A percentile compares a stretch with the other conserved stretches of the same genome.
Evolutionary conservation across 768 basidiomycete genomes (phyloP).

Genomic region (Podaxis sp.): DNA sequence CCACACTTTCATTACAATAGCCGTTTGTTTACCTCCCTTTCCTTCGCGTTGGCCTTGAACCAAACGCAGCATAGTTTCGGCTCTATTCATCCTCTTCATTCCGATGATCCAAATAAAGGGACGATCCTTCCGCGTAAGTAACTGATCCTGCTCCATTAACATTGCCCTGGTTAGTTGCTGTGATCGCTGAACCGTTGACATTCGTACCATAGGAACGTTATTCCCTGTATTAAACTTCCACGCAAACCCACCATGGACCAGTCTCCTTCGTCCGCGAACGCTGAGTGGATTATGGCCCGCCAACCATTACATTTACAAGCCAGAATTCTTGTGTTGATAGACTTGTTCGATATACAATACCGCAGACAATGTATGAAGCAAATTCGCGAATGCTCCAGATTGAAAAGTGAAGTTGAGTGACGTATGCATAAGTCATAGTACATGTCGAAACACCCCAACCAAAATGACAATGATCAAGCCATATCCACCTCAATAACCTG

Average conservation of each 20-base stretch:
- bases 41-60: not conserved
- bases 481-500: constrained; percentile 9
- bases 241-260: not conserved
- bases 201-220: not conserved
- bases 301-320: not conserved
- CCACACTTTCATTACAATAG: not conserved
- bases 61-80: constrained; percentile 40
- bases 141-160: not conserved
- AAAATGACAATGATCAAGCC: not conserved
- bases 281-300: not conserved
- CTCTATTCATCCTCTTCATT: constrained; percentile 48
- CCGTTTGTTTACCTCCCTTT: not conserved
- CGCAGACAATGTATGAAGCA: no score
- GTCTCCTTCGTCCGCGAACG: no score
- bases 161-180: no score
- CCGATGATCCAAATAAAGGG: constrained; percentile 42
- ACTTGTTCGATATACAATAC: no score
- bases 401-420: no score
- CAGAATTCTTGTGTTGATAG: no score
- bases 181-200: not conserved
- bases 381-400: no score
- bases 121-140: constrained; percentile 3
- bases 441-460: no score
- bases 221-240: not conserved
- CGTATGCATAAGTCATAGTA: no score